Conservation (phyloP, 1,139 yeast species). For the Saccharomycopsis hybrid region DNA sequence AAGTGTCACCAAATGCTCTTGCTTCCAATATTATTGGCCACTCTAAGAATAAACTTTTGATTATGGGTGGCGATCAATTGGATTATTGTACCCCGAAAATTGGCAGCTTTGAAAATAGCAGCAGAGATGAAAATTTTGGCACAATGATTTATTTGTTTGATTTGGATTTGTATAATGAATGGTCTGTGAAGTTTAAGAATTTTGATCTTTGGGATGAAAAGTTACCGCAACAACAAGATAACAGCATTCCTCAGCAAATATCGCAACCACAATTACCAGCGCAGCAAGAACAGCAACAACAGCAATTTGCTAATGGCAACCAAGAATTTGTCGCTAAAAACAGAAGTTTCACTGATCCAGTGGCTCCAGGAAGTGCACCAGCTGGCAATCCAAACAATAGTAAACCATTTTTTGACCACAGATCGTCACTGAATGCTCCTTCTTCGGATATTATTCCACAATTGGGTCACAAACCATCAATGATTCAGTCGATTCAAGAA, state of each 20-base stretch:
- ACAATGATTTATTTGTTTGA: constrained; percentile 65
- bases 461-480: not conserved
- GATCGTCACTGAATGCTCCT: too few species aligned
- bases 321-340: not conserved
- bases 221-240: constrained; percentile 1
- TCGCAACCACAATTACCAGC: too few species aligned
- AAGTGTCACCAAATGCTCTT: constrained; percentile 16
- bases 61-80: constrained; percentile 90
- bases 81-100: constrained; percentile 36
- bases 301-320: constrained; percentile 29
- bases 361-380: too few species aligned
- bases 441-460: constrained; percentile 2
- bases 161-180: constrained; percentile 27
- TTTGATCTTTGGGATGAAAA: constrained; percentile 20
- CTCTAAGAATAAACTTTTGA: constrained; percentile 55
- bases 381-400: constrained; percentile 16
- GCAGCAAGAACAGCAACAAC: constrained; percentile 20
- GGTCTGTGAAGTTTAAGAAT: constrained; percentile 17
- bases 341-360: not conserved
- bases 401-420: not conserved
- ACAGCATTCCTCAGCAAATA: too few species aligned
- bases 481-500: not conserved
- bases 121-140: constrained; percentile 43
- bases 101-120: constrained; percentile 35
- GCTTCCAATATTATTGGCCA: constrained; percentile 7